These are phyloP conservation scores for Boletus sp. DNA, from an alignment of 768 basidiomycete species.

Conservation along the genomic window DNA sequence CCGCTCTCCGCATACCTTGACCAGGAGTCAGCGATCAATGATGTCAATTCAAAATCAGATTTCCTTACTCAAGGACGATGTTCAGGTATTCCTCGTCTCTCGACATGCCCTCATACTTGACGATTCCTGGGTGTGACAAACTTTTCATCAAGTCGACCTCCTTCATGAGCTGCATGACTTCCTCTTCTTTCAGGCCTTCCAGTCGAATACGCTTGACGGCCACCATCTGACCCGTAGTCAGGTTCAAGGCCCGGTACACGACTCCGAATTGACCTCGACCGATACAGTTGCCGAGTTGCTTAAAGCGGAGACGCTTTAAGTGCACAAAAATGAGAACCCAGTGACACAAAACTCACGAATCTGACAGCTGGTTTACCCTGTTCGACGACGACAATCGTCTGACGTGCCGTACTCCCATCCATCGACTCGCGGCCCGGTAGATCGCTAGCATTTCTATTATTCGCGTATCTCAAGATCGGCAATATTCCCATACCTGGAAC, in stretches of 20 bases:
- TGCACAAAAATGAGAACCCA: neutral
- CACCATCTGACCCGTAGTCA: conserved; percentile 96
- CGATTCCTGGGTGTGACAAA: conserved; percentile 90
- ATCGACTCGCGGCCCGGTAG: conserved; percentile 57
- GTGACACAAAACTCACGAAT: conserved; percentile 59
- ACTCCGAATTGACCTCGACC: conserved; percentile 96
- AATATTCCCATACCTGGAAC: conserved; percentile 74
- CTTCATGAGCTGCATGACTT: conserved; percentile 87
- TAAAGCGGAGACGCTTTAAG: conserved; percentile 11
- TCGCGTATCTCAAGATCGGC: conserved; percentile 55
- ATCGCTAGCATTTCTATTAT: conserved; percentile 64
- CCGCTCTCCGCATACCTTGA: conserved; percentile 93
- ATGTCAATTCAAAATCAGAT: neutral
- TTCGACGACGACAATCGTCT: conserved; percentile 75
- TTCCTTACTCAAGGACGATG: conserved; percentile 87
- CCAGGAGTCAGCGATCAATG: conserved; percentile 14
- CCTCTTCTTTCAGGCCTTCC: conserved; percentile 87
- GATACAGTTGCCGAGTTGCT: conserved; percentile 99
- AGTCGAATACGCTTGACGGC: conserved; percentile 96
- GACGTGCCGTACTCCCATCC: conserved; percentile 63
- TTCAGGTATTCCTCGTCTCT: conserved; percentile 85
- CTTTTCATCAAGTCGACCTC: conserved; percentile 94
- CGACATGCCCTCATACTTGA: conserved; percentile 96
- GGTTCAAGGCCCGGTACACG: conserved; percentile 91
- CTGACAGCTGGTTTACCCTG: conserved; percentile 76